phyloP scores from a whole-genome alignment of 352 stramenopile species.

The Phytophthora ramorum region DNA sequence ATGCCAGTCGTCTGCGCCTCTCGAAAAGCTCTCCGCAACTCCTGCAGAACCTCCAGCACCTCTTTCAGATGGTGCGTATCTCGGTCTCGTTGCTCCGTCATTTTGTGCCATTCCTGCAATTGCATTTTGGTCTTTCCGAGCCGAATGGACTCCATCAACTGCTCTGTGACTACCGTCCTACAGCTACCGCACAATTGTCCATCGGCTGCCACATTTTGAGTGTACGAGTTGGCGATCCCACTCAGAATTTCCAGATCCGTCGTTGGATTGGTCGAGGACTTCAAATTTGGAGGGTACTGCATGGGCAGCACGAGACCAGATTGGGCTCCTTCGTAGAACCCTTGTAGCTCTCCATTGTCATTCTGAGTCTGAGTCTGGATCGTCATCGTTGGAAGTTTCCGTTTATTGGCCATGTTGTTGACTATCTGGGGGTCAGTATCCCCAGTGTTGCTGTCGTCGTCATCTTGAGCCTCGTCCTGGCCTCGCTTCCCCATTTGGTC shows the following conservation, averaged over 20 bases:
- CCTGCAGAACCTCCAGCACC: conserved; percentile 54
- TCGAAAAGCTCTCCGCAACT: conserved; percentile 59
- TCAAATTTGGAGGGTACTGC: conserved; percentile 59
- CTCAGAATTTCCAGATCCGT: conserved; percentile 85
- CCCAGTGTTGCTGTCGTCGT: conserved; percentile 21
- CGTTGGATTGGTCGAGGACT: conserved; percentile 41
- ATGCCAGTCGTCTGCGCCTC: conserved; percentile 56
- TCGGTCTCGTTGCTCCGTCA: conserved; percentile 67
- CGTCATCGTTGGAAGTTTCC: conserved; percentile 46
- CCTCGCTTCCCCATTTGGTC: conserved; percentile 32
- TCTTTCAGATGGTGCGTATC: conserved; percentile 73
- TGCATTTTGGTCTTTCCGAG: conserved; percentile 75
- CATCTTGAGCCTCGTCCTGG: conserved; percentile 33
- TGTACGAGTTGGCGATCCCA: conserved; percentile 87
- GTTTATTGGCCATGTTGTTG: conserved; percentile 53
- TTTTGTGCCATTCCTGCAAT: conserved; percentile 57
- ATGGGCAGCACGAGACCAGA: conserved; percentile 63
- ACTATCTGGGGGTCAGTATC: conserved; percentile 30
- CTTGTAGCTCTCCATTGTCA: conserved; percentile 46
- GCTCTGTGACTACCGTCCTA: conserved; percentile 68
- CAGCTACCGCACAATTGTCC: conserved; percentile 69
- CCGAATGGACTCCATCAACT: conserved; percentile 82
- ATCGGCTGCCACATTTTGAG: conserved; percentile 53
- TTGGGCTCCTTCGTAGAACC: conserved; percentile 66
- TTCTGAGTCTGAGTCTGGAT: conserved; percentile 33